These are phyloP conservation scores for Picea sitchensis DNA, from an alignment of 75 land plant genomes.

Conservation along the genomic window DNA sequence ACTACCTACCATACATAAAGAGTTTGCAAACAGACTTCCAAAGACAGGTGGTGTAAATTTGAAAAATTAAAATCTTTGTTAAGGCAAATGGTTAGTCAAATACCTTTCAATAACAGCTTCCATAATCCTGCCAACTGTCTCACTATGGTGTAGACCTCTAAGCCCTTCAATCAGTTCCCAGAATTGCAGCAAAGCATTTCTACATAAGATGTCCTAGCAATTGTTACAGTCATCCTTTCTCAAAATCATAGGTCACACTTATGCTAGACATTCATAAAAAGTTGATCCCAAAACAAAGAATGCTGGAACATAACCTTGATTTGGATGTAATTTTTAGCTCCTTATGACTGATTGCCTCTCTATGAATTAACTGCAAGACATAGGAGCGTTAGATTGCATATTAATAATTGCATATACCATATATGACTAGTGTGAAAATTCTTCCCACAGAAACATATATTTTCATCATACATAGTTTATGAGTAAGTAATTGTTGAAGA, in stretches of 20 bases:
- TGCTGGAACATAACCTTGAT: slow-evolving; percentile 13
- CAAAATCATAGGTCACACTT: neutral
- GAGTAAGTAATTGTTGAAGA: neutral
- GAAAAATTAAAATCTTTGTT: neutral
- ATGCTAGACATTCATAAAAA: neutral
- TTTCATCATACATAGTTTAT: neutral
- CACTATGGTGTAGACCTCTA: neutral
- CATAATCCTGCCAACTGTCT: slow-evolving; percentile 9
- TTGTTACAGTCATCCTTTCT: neutral
- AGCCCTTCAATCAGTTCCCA: slow-evolving; percentile 15
- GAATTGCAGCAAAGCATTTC: slow-evolving; percentile 15
- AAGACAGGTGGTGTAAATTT: neutral
- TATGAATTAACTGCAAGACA: slow-evolving; percentile 14
- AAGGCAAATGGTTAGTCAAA: neutral
- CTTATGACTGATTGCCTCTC: neutral
- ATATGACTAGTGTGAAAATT: neutral
- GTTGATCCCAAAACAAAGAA: neutral
- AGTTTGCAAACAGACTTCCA: neutral
- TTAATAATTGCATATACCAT: neutral
- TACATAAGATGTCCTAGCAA: slow-evolving; percentile 1
- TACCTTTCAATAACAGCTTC: slow-evolving; percentile 13
- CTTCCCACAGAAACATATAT: neutral
- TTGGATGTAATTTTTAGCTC: slow-evolving; percentile 15
- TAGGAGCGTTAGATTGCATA: neutral
- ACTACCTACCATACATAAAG: neutral